phyloP scores from a whole-genome alignment of 129 eudicot genomes.

The Lonicera japonica region DNA sequence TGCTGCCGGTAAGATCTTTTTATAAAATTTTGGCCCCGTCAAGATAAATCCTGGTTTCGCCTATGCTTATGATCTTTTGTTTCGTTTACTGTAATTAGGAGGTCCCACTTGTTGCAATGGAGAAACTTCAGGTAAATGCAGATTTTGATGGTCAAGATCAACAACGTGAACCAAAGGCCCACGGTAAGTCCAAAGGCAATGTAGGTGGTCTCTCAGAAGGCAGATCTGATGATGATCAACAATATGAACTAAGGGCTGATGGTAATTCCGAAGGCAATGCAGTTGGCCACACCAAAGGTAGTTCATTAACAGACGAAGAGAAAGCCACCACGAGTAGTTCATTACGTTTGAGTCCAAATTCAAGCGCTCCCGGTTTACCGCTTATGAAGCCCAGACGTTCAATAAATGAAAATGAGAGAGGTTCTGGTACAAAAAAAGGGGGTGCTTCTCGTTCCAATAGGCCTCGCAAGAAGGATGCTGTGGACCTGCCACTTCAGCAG shows the following conservation, averaged over 20 bases:
- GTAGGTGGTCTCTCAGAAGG: constrained; percentile 11
- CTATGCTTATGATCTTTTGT: neutral
- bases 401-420: constrained; percentile 20
- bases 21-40: too few species aligned
- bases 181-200: constrained; percentile 16
- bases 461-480: constrained; percentile 18
- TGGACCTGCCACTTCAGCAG: constrained; percentile 5
- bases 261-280: constrained; percentile 16
- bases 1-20: too few species aligned
- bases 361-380: constrained; percentile 20
- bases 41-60: too few species aligned
- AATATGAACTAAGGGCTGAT: constrained; percentile 15
- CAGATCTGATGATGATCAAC: constrained; percentile 14
- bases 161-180: constrained; percentile 16
- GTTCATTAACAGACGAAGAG: constrained; percentile 7
- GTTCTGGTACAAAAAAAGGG: constrained; percentile 11
- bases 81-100: constrained; percentile 32
- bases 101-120: constrained; percentile 21
- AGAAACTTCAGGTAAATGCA: constrained; percentile 10
- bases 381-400: constrained; percentile 15
- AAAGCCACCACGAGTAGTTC: constrained; percentile 13
- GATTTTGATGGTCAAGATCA: constrained; percentile 22
- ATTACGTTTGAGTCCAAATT: constrained; percentile 34
- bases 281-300: constrained; percentile 11
- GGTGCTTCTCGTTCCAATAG: constrained; percentile 17